These are phyloP conservation scores for Knoxdaviesia proteae DNA, from an alignment of 2,329 filamentous ascomycete species.

Conservation along the genomic window DNA sequence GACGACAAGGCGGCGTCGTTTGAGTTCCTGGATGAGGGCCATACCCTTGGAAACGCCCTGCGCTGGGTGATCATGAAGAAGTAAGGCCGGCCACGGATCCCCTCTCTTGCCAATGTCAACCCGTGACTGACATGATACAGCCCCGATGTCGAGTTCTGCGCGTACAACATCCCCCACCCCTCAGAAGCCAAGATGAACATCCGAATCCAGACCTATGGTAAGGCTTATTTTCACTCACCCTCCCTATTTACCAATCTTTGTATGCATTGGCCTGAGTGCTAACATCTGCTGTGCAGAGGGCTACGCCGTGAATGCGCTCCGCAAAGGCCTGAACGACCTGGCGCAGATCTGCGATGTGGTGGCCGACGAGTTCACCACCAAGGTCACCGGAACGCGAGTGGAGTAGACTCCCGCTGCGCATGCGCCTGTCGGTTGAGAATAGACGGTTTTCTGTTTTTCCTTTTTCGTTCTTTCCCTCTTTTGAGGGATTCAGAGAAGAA, in stretches of 20 bases:
- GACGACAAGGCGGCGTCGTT: slow-evolving; percentile 82
- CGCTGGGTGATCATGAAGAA: slow-evolving; percentile 98
- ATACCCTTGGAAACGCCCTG: slow-evolving; percentile 85
- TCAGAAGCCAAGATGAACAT: slow-evolving; percentile 94
- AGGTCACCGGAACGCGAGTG: slow-evolving; percentile 28
- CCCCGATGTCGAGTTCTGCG: slow-evolving; percentile 92
- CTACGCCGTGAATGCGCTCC: slow-evolving; percentile 64
- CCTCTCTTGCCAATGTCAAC: neutral
- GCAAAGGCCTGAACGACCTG: slow-evolving; percentile 76
- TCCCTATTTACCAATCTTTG: neutral
- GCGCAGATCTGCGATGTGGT: slow-evolving; percentile 88
- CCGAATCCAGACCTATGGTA: slow-evolving; percentile 91
- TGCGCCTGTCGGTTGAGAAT: too few species aligned
- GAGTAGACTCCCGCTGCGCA: neutral
- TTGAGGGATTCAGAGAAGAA: neutral
- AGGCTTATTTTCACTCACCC: slow-evolving; percentile 11
- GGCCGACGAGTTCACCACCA: slow-evolving; percentile 63
- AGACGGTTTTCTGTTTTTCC: neutral
- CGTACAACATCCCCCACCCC: slow-evolving; percentile 92
- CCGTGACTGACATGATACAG: slow-evolving; percentile 21
- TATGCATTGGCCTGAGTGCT: slow-evolving; percentile 2
- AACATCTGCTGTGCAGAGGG: slow-evolving; percentile 31
- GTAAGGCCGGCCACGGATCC: slow-evolving; percentile 25
- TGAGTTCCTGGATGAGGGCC: slow-evolving; percentile 81
- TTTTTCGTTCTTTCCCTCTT: neutral